Conservation (phyloP, 345 rosid genomes). For the Luvunga scandens region DNA sequence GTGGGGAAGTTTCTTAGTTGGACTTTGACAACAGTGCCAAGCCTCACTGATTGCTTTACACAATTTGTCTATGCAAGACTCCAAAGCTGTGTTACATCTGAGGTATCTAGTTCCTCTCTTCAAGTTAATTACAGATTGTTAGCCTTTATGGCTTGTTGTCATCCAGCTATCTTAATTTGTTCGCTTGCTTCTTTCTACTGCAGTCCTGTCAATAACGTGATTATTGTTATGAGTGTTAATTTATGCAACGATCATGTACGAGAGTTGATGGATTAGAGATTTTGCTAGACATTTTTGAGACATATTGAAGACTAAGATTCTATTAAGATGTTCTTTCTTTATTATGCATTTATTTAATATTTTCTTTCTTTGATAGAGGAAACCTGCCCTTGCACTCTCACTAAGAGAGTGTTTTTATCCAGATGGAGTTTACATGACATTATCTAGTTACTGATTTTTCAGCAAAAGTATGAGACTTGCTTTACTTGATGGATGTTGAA, state of each 20-base stretch:
- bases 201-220: neutral
- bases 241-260: neutral
- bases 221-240: neutral
- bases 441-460: neutral
- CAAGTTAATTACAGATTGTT: neutral
- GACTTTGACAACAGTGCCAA: conserved; percentile 54
- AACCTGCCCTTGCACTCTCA: neutral
- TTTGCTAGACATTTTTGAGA: neutral
- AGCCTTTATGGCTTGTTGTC: neutral
- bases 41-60: conserved; percentile 57
- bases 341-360: neutral
- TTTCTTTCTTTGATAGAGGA: neutral
- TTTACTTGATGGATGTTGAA: neutral
- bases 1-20: conserved; percentile 65
- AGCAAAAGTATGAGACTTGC: neutral
- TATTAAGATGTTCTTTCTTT: neutral
- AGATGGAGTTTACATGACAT: neutral
- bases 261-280: neutral
- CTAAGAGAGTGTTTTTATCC: neutral
- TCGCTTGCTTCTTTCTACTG: neutral
- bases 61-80: conserved; percentile 59
- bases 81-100: conserved; percentile 23
- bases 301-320: neutral
- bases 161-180: neutral
- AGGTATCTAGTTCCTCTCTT: conserved; percentile 33